A percentile compares a stretch with the other conserved stretches of the same genome.
phyloP scores from a whole-genome alignment of 2,329 filamentous ascomycete genomes.

The Fusarium sp. region DNA sequence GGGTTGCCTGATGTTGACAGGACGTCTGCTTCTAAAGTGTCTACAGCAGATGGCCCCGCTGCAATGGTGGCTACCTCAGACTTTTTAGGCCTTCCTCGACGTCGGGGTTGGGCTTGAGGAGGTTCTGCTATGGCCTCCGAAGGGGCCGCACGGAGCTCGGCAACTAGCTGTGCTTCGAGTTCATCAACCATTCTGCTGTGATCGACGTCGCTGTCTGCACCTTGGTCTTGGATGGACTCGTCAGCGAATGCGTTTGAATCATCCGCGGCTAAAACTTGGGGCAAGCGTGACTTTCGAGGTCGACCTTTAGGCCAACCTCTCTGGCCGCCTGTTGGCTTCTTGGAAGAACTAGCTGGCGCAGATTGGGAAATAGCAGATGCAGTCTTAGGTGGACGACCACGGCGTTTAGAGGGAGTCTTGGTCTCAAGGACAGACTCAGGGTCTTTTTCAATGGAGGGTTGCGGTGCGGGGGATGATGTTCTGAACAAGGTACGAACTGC shows the following conservation, averaged over 20 bases:
- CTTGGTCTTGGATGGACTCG: background rate
- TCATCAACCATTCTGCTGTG: constrained; percentile 27
- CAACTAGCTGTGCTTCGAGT: constrained; percentile 25
- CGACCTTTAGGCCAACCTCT: constrained; percentile 41
- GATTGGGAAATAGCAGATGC: constrained; percentile 2
- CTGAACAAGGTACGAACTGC: constrained; percentile 44
- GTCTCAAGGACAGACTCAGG: background rate
- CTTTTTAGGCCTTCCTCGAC: constrained; percentile 41
- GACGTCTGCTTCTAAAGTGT: background rate
- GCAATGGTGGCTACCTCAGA: constrained; percentile 40
- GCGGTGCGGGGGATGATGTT: constrained; percentile 6
- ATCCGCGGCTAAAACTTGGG: constrained; percentile 12
- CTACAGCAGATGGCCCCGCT: constrained; percentile 12
- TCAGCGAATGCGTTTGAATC: background rate
- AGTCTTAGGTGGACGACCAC: constrained; percentile 47
- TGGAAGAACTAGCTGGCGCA: constrained; percentile 7
- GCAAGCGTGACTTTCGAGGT: constrained; percentile 38
- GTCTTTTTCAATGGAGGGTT: background rate
- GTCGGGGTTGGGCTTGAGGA: constrained; percentile 15
- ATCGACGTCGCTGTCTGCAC: constrained; percentile 18
- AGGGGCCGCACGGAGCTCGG: constrained; percentile 18
- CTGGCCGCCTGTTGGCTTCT: constrained; percentile 36
- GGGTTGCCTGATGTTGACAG: background rate
- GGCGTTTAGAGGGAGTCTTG: constrained; percentile 32
- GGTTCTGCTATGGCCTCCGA: background rate